Evolutionary conservation across 305 asterid genomes (phyloP), one percentile per base, ranked within the genome.

Genomic region (Fraxinus sp.): DNA sequence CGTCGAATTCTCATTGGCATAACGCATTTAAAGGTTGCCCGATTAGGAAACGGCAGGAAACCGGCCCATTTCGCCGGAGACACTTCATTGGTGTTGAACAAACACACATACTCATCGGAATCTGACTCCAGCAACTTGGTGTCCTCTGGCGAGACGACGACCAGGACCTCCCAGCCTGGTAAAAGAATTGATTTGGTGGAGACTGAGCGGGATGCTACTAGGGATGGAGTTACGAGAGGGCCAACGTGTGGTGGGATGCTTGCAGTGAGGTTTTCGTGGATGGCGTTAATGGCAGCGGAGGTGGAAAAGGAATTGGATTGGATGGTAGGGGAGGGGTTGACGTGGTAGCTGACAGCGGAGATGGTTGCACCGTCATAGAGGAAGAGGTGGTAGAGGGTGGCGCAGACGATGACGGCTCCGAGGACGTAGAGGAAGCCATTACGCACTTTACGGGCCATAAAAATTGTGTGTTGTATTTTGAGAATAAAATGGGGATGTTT

Each of bases 131-230:
- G 55, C 9, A 75, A 13, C 24, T 87, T 85, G 3, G 89, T 71
- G 4, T 85, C 80, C 3, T 87, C 84, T 14, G 95, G 89, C 0
- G 93, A 79, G 18, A 86, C 86, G n/a, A 95, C 86, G 0, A 94
- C 91, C 75, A 92, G 91, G 4, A 95, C 89, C 84, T 94, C 94
- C 98, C 98, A 95, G 80, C 86, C 96, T 3, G 91, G 99, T 37
- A 95, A 80, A 35, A 94, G 92, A 75, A 94, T 79, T 2, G 97
- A 82, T 30, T 88, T 84, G 75, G 92, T 84, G 59, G 94, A 59
- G 20, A 85, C 35, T 3, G 81, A 26, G 36, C 37, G 20, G 35
- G 66, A 18, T 77, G 68, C 6, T 43, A 22, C 16, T 16, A 39
- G 57, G 20, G 62, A 57, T 4, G 18, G 49, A 41, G 62, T 8